Conservation (phyloP, 257 asterid genomes). For the Leptodermis oblonga region DNA sequence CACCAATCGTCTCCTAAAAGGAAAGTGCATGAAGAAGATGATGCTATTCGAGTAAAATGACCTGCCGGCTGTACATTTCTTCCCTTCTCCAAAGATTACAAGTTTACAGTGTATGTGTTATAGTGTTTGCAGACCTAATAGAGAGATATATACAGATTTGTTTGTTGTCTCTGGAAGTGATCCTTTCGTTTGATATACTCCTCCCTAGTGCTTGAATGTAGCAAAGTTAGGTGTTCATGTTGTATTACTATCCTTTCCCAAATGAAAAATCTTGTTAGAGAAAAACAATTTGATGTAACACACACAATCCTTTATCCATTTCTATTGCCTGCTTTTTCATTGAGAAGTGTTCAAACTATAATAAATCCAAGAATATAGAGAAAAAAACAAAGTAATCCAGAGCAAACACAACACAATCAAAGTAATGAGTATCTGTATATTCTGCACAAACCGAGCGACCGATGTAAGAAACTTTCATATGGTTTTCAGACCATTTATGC, state of each 20-base stretch:
- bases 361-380: neutral
- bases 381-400: neutral
- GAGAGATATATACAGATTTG: neutral
- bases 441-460: conserved; percentile 9
- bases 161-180: conserved; percentile 3
- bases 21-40: neutral
- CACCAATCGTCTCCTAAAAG: neutral
- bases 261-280: neutral
- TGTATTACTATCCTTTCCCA: neutral
- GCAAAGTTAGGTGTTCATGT: neutral
- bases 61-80: neutral
- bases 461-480: neutral
- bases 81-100: neutral
- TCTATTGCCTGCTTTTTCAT: neutral
- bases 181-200: neutral
- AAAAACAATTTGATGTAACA: neutral
- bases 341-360: neutral
- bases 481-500: neutral
- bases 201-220: neutral
- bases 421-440: neutral
- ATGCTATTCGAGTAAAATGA: neutral
- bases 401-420: neutral
- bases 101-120: neutral
- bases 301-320: neutral
- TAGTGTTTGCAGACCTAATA: conserved; percentile 2